A percentile compares a stretch with the other conserved stretches of the same genome.
Conservation (phyloP, 176 grass and related monocot species). For the Carex littledalei region DNA sequence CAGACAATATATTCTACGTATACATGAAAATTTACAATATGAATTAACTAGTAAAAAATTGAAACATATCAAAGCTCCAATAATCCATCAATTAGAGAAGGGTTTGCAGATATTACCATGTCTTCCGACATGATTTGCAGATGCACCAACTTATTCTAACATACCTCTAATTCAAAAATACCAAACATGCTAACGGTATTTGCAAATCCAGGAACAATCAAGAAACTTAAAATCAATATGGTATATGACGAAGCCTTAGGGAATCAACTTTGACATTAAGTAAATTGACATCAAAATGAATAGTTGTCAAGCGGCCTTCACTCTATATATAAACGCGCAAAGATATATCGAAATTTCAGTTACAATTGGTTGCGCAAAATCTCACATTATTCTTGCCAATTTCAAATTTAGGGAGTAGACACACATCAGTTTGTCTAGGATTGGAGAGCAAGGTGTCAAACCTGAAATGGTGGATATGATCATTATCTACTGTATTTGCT, state of each 20-base stretch:
- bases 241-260: neutral
- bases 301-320: neutral
- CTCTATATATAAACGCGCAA: neutral
- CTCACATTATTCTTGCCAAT: neutral
- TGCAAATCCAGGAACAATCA: neutral
- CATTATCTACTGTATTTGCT: neutral
- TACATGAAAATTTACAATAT: neutral
- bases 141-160: neutral
- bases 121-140: neutral
- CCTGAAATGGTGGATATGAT: neutral
- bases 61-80: neutral
- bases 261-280: neutral
- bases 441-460: neutral
- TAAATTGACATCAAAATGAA: neutral
- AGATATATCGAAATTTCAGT: neutral
- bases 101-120: neutral
- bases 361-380: neutral
- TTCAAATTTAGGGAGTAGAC: neutral
- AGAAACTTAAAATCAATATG: neutral
- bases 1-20: neutral
- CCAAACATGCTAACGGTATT: neutral
- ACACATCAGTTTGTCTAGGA: neutral
- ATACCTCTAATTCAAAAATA: neutral
- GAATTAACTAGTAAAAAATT: neutral
- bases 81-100: neutral